phyloP scores from a whole-genome alignment of 768 basidiomycete species.

The Rhodotorula diobovata region DNA sequence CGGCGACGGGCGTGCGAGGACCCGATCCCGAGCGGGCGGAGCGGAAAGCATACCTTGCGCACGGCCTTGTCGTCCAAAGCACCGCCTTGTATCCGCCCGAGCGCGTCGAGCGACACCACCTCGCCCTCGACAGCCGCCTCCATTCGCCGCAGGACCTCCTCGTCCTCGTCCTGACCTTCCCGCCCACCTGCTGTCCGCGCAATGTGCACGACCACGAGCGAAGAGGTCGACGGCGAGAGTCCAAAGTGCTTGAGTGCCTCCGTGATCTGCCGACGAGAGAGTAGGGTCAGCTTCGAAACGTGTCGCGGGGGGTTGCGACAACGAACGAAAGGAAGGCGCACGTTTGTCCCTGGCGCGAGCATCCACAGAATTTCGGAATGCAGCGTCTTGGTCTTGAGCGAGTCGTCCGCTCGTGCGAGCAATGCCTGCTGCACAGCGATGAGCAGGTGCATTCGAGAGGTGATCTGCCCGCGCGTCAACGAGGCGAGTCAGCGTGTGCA shows the following conservation, averaged over 20 bases:
- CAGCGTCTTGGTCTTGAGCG: slow-evolving; percentile 73
- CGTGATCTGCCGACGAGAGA: slow-evolving; percentile 60
- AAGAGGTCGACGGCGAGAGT: slow-evolving; percentile 61
- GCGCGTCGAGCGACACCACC: slow-evolving; percentile 52
- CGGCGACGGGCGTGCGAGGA: neutral
- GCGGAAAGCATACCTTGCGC: slow-evolving; percentile 59
- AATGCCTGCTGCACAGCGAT: slow-evolving; percentile 78
- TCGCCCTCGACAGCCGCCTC: slow-evolving; percentile 58
- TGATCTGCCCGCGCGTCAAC: slow-evolving; percentile 60
- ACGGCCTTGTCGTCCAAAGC: slow-evolving; percentile 67
- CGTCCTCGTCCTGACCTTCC: slow-evolving; percentile 49
- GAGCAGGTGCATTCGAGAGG: slow-evolving; percentile 71
- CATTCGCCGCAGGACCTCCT: slow-evolving; percentile 54
- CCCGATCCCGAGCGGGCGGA: neutral
- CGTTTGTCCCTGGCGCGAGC: slow-evolving; percentile 82
- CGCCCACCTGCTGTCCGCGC: slow-evolving; percentile 35
- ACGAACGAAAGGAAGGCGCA: slow-evolving; percentile 44
- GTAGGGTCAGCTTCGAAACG: neutral
- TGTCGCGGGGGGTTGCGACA: neutral
- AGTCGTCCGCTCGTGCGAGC: slow-evolving; percentile 59
- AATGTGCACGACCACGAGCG: slow-evolving; percentile 70
- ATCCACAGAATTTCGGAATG: slow-evolving; percentile 89
- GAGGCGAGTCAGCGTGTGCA: too few species aligned
- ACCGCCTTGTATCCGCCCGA: slow-evolving; percentile 43
- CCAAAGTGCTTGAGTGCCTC: slow-evolving; percentile 85